Evolutionary conservation across 805 yeast species (phyloP).

Genomic region (Candida silvatica): DNA sequence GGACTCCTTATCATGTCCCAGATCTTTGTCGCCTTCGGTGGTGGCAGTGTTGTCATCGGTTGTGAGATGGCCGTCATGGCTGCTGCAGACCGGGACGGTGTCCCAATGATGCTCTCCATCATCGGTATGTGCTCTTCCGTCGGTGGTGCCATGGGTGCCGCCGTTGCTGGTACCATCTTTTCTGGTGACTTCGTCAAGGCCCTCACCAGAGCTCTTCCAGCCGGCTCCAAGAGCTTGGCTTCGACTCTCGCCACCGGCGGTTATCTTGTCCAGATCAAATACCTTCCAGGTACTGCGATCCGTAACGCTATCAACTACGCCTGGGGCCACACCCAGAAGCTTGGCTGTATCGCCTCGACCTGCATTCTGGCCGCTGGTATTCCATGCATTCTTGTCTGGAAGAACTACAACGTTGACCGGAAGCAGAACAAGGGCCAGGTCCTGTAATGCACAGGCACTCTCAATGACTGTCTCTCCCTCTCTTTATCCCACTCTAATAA

Average conservation of each 20-base stretch:
- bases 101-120: slow-evolving; percentile 30
- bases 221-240: slow-evolving; percentile 7
- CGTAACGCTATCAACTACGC: not conserved
- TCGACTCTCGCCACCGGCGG: slow-evolving; percentile 15
- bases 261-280: slow-evolving; percentile 12
- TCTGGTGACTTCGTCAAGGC: slow-evolving; percentile 20
- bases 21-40: slow-evolving; percentile 31
- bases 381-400: slow-evolving; percentile 20
- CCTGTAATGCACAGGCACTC: slow-evolving; percentile 14
- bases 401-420: slow-evolving; percentile 16
- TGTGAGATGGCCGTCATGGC: slow-evolving; percentile 26
- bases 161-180: slow-evolving; percentile 32
- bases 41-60: slow-evolving; percentile 25
- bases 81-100: slow-evolving; percentile 32
- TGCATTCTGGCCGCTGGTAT: slow-evolving; percentile 4
- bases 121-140: slow-evolving; percentile 26
- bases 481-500: too few relatives aligned
- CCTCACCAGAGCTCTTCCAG: slow-evolving; percentile 20
- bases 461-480: too few relatives aligned
- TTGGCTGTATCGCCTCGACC: not conserved
- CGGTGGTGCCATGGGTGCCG: slow-evolving; percentile 32
- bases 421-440: slow-evolving; percentile 15
- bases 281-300: slow-evolving; percentile 15
- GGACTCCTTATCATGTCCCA: slow-evolving; percentile 22
- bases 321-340: not conserved